Base-by-base conservation (phyloP, 257 asterid species). In the Solanum bukasovii region DNA sequence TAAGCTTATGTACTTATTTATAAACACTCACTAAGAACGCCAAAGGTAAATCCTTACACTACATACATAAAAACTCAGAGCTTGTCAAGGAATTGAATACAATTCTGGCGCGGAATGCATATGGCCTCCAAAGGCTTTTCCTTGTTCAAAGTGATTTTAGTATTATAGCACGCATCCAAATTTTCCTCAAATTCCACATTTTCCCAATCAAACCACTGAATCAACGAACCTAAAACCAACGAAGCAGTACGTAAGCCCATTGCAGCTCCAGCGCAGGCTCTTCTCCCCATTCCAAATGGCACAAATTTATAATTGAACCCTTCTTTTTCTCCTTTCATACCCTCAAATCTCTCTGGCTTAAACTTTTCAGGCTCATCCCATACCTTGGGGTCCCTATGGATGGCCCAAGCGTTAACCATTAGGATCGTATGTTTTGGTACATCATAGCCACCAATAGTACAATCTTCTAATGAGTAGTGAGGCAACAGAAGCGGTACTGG, bases 171-270 rank as follows among this genome's bases (percentile, higher is more conserved):
- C 23, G 34, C 31, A 9, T 88, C 92, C 90, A 87, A 78, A 40
- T 68, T 44, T 29, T 84, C 90, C 23, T 71, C 25, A 1, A 38
- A 5, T 3, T 33, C 68, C 1, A 84, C 79, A 27, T 82, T 91
- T 35, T 89, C 90, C 96, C 94, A 93, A 10, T 94, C 91, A 74
- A 93, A 92, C 86, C 95, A 94, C 88, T 94, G 95, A 34, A 94
- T 84, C 23, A 92, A 79, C 6, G 90, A 89, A 18, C 94, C 96
- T 79, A 94, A 29, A 4, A 90, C 94, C 90, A 94, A 71, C 1
- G 92, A 86, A 14, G 89, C 90, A 13, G 89, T 85, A 29, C 94
- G 84, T 59, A 92, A 6, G 4, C 90, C 95, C 93, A 94, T 84
- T 7, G 56, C 87, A 5, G 87, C 86, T 65, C 95, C 97, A 13